Evolutionary conservation across 2,329 filamentous ascomycete species (phyloP).

Genomic region (Diaporthe sp.): DNA sequence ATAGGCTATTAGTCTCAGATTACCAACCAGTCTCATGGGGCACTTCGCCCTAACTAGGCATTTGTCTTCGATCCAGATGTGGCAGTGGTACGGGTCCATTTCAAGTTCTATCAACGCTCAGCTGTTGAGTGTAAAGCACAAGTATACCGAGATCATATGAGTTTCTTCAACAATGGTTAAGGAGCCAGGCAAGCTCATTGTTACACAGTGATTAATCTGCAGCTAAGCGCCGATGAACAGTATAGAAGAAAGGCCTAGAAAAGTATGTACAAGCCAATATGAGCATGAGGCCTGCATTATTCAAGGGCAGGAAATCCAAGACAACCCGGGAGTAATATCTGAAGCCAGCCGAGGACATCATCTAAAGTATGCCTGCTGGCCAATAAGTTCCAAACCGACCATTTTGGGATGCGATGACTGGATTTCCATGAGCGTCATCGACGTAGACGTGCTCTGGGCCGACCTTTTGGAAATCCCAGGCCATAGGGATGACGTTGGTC

Average conservation of each 20-base stretch:
- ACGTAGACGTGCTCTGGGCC: slow-evolving; percentile 44
- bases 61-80: too few relatives aligned
- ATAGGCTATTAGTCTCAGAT: too few relatives aligned
- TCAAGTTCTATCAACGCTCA: too few relatives aligned
- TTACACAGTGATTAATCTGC: too few relatives aligned
- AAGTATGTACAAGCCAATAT: neutral
- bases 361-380: slow-evolving; percentile 34
- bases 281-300: neutral
- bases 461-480: slow-evolving; percentile 43
- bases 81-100: too few relatives aligned
- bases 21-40: too few relatives aligned
- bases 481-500: slow-evolving; percentile 42
- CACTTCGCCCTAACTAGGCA: too few relatives aligned
- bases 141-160: too few relatives aligned
- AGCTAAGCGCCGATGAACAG: neutral
- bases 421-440: slow-evolving; percentile 45
- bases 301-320: neutral
- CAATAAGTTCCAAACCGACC: slow-evolving; percentile 39
- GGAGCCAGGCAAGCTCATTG: too few relatives aligned
- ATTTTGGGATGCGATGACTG: slow-evolving; percentile 43
- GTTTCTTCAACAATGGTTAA: too few relatives aligned
- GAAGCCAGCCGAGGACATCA: neutral
- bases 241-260: neutral
- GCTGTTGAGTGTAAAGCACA: too few relatives aligned
- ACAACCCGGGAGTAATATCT: neutral